Evolutionary conservation across 306 rosid species (phyloP).

Genomic region (Fragaria ananassa): DNA sequence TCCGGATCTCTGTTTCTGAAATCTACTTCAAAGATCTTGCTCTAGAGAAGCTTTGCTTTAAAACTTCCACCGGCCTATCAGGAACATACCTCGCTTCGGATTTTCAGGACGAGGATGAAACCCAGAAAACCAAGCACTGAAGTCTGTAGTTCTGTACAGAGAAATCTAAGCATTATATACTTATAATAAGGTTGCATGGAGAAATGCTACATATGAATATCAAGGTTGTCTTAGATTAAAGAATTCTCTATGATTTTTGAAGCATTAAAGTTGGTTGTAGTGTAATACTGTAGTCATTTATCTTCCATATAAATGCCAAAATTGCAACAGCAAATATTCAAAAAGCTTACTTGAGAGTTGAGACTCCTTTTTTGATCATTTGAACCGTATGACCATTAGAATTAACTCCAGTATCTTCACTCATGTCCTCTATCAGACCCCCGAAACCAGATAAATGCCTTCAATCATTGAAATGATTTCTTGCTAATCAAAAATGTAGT

Average conservation of each 20-base stretch:
- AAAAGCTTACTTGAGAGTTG: neutral
- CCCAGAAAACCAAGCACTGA: neutral
- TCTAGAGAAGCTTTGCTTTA: neutral
- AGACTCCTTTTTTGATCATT: constrained; percentile 1
- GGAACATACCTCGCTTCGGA: neutral
- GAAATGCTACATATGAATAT: neutral
- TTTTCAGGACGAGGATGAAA: neutral
- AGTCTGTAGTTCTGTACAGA: neutral
- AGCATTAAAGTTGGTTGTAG: neutral
- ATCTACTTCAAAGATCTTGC: constrained; percentile 2
- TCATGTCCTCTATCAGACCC: neutral
- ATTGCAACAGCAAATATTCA: neutral
- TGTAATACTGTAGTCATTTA: neutral
- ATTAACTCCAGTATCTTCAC: neutral
- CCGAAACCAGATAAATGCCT: neutral
- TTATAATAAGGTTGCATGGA: neutral
- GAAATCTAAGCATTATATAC: neutral
- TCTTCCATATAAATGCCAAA: neutral
- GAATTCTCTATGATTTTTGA: neutral
- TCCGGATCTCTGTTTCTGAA: neutral
- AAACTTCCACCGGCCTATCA: neutral
- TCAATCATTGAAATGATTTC: neutral
- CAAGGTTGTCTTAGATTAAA: neutral
- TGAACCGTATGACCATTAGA: neutral
- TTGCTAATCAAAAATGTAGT: neutral